Base-by-base conservation (phyloP, 805 yeast genomes). In the Myxozyma vanderwaltii region DNA sequence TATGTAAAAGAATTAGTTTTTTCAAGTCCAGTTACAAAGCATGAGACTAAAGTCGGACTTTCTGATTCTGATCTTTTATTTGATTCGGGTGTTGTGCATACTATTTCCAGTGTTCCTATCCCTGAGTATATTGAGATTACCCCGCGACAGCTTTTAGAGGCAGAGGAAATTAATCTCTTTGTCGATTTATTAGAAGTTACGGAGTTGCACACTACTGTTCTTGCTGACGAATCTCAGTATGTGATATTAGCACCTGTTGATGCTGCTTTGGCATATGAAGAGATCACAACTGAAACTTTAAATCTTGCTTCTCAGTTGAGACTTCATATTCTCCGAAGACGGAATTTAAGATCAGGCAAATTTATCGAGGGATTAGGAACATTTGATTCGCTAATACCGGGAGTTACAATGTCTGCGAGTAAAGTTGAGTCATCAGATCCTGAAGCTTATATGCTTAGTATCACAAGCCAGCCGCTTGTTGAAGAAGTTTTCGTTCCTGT, bases 241-340 rank as follows among this genome's bases (percentile, higher is more conserved):
- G 35, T 62, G 10, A 53, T 62, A 21, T 55, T 62, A 13, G 64
- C 63, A 5, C 64, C 64, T 8, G 27, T 31, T 2, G 61, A 62
- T 19, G 17, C 49, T 3, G 59, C 45, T 5, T 36, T 61, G 36
- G 8, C n/a, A 7, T 52, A 36, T 7, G 43, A 47, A 24, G 40
- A 52, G 24, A 48, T 60, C 24, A 47, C 64, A 3, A 17, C 52
- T 7, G 58, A 15, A 7, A 49, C 57, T 17, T 23, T 48, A 17
- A 59, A 54, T 7, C 55, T 60, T 13, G 64, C 38, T 1, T 21
- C 56, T 4, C 55, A 44, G 24, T 43, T 62, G 10, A 59, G 65
- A 6, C 45, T 62, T 8, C 64, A 62, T 21, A 35, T 62, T 12
- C 41, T 62, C 21, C 49, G 47, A 23, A 48, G 59, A 8, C 51